These are phyloP conservation scores for Arabidopsis suecica DNA, from an alignment of 345 rosid species.

Conservation along the genomic window DNA sequence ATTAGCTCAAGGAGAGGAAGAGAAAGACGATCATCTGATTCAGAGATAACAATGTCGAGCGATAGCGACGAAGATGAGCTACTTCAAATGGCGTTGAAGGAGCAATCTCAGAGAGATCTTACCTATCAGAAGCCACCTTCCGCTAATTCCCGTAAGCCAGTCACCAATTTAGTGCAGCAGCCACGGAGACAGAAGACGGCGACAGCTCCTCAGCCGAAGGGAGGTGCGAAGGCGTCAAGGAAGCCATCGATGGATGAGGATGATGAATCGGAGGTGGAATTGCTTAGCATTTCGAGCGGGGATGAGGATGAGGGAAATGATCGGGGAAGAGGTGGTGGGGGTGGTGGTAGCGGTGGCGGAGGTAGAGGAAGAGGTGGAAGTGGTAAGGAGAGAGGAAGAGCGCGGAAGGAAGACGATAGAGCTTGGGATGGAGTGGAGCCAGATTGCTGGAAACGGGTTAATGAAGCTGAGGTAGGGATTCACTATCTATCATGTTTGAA, in stretches of 20 bases:
- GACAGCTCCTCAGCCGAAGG: slow-evolving; percentile 37
- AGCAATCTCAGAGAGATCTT: slow-evolving; percentile 78
- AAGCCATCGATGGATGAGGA: slow-evolving; percentile 62
- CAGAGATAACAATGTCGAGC: slow-evolving; percentile 62
- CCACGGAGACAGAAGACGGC: slow-evolving; percentile 39
- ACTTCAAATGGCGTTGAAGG: slow-evolving; percentile 90
- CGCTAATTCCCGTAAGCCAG: slow-evolving; percentile 60
- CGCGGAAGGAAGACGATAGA: slow-evolving; percentile 62
- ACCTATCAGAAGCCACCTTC: slow-evolving; percentile 64
- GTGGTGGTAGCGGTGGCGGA: slow-evolving; percentile 39
- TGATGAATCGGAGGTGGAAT: slow-evolving; percentile 94
- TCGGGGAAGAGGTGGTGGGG: slow-evolving; percentile 45
- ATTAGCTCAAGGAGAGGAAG: slow-evolving; percentile 16
- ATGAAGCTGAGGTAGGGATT: slow-evolving; percentile 74
- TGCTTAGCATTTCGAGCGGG: slow-evolving; percentile 97
- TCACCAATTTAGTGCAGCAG: slow-evolving; percentile 81
- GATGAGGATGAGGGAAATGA: slow-evolving; percentile 74
- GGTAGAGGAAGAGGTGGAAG: slow-evolving; percentile 41
- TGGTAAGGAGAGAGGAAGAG: slow-evolving; percentile 45
- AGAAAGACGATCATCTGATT: slow-evolving; percentile 15
- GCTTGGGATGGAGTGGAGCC: slow-evolving; percentile 93
- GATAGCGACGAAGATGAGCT: slow-evolving; percentile 90
- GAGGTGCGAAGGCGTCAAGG: slow-evolving; percentile 37
- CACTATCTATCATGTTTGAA: neutral
- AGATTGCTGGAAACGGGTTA: slow-evolving; percentile 88